These are phyloP conservation scores for Penicillium frequentans DNA, from an alignment of 2,329 filamentous ascomycete genomes.

Conservation along the genomic window DNA sequence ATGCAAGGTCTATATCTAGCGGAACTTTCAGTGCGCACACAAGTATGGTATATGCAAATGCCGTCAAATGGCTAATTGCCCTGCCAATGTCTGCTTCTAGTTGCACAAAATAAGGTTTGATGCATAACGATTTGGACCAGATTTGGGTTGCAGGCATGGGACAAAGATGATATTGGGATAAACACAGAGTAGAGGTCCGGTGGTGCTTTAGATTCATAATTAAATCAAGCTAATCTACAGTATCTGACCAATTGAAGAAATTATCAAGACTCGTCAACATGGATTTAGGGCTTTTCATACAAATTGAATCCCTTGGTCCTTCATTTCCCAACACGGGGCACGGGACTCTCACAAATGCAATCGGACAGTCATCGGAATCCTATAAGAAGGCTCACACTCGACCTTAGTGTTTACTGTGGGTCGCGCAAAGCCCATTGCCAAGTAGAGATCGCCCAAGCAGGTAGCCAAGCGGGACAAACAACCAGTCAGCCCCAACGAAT, in stretches of 20 bases:
- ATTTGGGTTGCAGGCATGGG: no score
- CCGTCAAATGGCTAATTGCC: no score
- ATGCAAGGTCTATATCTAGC: no score
- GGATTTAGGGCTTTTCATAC: not conserved
- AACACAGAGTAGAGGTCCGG: no score
- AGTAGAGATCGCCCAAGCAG: not conserved
- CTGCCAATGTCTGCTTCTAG: no score
- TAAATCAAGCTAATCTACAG: no score
- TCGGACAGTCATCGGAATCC: not conserved
- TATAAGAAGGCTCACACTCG: not conserved
- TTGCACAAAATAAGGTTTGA: no score
- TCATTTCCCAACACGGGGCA: not conserved
- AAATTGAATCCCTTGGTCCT: not conserved
- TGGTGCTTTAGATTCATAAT: no score
- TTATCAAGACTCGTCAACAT: not conserved
- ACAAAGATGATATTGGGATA: no score
- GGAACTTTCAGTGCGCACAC: no score
- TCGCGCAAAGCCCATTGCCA: not conserved
- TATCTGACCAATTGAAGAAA: not conserved
- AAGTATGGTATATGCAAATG: no score
- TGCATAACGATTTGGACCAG: no score
- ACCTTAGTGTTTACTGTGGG: not conserved
- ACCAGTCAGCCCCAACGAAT: not conserved
- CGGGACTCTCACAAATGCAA: not conserved
- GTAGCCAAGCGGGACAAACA: not conserved